A percentile compares a stretch with the other conserved stretches of the same genome.
These are phyloP conservation scores for Penicillium roqueforti DNA, from an alignment of 495 filamentous ascomycete genomes.

Conservation along the genomic window DNA sequence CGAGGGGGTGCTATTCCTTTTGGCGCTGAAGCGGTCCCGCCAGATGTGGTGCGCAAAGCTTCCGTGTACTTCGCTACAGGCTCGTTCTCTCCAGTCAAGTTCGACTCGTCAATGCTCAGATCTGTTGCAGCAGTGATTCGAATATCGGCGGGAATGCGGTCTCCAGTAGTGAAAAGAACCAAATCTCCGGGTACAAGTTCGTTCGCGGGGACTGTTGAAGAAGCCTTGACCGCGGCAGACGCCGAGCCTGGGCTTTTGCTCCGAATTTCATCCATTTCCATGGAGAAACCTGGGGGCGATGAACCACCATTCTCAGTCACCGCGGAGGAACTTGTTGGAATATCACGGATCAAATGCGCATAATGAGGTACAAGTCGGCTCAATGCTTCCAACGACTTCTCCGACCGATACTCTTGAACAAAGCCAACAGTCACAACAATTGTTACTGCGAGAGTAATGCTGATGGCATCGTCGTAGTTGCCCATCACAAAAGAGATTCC, in stretches of 20 bases:
- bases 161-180: constrained; percentile 89
- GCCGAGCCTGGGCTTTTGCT: constrained; percentile 37
- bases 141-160: constrained; percentile 94
- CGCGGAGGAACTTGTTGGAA: constrained; percentile 19
- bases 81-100: constrained; percentile 95
- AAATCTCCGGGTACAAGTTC: constrained; percentile 90
- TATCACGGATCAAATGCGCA: constrained; percentile 78
- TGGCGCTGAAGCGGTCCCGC: constrained; percentile 13
- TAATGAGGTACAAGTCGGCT: constrained; percentile 91
- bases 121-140: constrained; percentile 86
- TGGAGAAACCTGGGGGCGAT: constrained; percentile 28
- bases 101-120: constrained; percentile 92
- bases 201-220: constrained; percentile 76
- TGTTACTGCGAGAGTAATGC: constrained; percentile 89
- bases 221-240: constrained; percentile 62
- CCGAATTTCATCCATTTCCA: constrained; percentile 44
- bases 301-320: constrained; percentile 22
- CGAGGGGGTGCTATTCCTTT: constrained; percentile 41
- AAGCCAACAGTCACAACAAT: constrained; percentile 97
- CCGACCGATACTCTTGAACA: constrained; percentile 94
- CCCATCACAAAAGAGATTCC: constrained; percentile 87
- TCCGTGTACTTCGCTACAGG: constrained; percentile 73
- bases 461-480: constrained; percentile 92
- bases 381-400: constrained; percentile 94
- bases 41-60: constrained; percentile 41